These are phyloP conservation scores for Mortierella sp. DNA, from an alignment of 371 early-diverging fungal genomes.

Conservation along the genomic window DNA sequence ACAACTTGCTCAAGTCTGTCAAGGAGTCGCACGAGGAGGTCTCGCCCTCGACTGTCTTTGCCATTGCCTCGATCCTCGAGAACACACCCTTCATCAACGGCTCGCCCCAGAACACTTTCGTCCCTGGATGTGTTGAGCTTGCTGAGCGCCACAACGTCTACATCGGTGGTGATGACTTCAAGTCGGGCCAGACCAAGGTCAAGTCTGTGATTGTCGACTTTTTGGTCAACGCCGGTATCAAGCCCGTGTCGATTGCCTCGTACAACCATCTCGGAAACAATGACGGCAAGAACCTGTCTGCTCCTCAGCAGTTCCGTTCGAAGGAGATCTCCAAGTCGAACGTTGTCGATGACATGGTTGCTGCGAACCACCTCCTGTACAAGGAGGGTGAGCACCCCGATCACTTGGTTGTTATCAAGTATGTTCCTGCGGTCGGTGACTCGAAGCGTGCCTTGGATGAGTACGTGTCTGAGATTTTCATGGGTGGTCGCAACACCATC, in stretches of 20 bases:
- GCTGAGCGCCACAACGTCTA: conserved; percentile 89
- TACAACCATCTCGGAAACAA: conserved; percentile 99
- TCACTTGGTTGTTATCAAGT: conserved; percentile 98
- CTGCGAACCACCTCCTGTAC: conserved; percentile 91
- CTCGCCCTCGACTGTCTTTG: conserved; percentile 97
- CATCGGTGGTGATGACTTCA: conserved; percentile 99
- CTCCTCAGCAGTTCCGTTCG: conserved; percentile 96
- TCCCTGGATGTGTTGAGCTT: conserved; percentile 90
- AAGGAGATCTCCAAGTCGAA: conserved; percentile 98
- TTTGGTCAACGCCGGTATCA: conserved; percentile 97
- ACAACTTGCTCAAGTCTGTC: conserved; percentile 88
- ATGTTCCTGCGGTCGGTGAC: conserved; percentile 96
- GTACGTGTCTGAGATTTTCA: conserved; percentile 97
- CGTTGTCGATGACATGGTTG: conserved; percentile 98
- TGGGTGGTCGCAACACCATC: conserved; percentile 97
- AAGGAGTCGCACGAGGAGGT: conserved; percentile 85
- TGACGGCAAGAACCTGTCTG: conserved; percentile 97
- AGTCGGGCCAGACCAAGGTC: conserved; percentile 98
- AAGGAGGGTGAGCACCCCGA: conserved; percentile 92
- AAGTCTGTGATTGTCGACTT: conserved; percentile 98
- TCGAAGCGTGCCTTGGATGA: conserved; percentile 98
- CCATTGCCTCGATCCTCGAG: conserved; percentile 95
- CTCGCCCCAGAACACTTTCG: conserved; percentile 98
- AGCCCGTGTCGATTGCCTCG: conserved; percentile 94
- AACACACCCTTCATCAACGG: conserved; percentile 97